Conservation (phyloP, 2,329 filamentous ascomycete genomes). For the Aspergillus sp. region DNA sequence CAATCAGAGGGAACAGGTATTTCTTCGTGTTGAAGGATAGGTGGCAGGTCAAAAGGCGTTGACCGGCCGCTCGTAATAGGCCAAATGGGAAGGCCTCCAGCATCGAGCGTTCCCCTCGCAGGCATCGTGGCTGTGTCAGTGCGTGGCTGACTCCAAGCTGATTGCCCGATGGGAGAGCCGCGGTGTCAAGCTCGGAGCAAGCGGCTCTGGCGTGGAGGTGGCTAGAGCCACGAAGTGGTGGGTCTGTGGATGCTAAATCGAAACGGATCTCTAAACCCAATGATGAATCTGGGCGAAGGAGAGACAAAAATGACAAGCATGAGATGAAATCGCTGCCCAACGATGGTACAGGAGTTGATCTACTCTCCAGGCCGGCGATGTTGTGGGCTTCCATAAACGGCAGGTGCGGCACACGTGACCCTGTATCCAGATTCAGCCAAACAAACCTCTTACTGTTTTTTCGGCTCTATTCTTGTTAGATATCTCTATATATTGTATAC, state of each 20-base stretch:
- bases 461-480: too few relatives aligned
- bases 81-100: neutral
- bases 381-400: neutral
- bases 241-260: neutral
- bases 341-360: too few relatives aligned
- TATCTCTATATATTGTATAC: too few relatives aligned
- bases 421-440: too few relatives aligned
- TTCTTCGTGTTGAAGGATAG: neutral
- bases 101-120: neutral
- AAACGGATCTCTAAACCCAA: neutral
- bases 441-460: too few relatives aligned
- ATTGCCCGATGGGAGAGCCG: neutral
- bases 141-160: neutral
- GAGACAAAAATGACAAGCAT: too few relatives aligned
- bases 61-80: constrained; percentile 1
- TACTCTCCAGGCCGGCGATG: too few relatives aligned
- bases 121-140: constrained; percentile 5
- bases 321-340: too few relatives aligned
- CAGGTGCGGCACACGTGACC: neutral
- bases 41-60: neutral
- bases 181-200: neutral
- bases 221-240: neutral
- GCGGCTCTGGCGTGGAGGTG: neutral
- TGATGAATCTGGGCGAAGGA: too few relatives aligned
- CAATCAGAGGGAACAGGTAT: neutral